Evolutionary conservation across 169 alveolate species (phyloP).

Genomic region (Cryptosporidium bovis): DNA sequence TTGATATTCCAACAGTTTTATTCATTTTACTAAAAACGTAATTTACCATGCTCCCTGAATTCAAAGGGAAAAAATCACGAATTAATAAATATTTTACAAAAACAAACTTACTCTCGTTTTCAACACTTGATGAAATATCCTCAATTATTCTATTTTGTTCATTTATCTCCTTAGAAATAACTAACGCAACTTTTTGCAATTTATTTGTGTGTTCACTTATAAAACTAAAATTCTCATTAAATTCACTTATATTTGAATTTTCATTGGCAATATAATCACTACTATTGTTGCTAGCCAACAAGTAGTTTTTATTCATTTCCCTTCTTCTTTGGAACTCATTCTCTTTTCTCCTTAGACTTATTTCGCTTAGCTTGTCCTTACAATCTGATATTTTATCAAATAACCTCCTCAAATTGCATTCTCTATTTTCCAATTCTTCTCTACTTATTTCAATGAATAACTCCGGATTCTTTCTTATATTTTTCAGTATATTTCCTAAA

Average conservation of each 20-base stretch:
- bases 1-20: constrained; percentile 44
- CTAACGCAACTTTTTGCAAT: constrained; percentile 37
- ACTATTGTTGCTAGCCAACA: constrained; percentile 2
- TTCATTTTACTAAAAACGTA: constrained; percentile 31
- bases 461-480: constrained; percentile 16
- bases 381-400: constrained; percentile 10
- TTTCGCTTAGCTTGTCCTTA: not conserved
- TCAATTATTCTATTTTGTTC: constrained; percentile 67
- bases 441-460: constrained; percentile 24
- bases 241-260: not conserved
- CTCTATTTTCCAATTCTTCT: constrained; percentile 40
- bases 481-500: constrained; percentile 1
- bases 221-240: constrained; percentile 16
- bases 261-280: not conserved
- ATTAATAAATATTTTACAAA: not conserved
- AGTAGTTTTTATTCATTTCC: constrained; percentile 20
- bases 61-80: not conserved
- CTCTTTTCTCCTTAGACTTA: not conserved
- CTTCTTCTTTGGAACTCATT: not conserved
- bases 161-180: constrained; percentile 58
- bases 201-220: constrained; percentile 37
- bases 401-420: constrained; percentile 1
- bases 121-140: constrained; percentile 2
- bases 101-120: constrained; percentile 45
- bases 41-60: constrained; percentile 7